phyloP scores from a whole-genome alignment of 2,329 filamentous ascomycete genomes.

The Calonectria pseudoreteaudii region DNA sequence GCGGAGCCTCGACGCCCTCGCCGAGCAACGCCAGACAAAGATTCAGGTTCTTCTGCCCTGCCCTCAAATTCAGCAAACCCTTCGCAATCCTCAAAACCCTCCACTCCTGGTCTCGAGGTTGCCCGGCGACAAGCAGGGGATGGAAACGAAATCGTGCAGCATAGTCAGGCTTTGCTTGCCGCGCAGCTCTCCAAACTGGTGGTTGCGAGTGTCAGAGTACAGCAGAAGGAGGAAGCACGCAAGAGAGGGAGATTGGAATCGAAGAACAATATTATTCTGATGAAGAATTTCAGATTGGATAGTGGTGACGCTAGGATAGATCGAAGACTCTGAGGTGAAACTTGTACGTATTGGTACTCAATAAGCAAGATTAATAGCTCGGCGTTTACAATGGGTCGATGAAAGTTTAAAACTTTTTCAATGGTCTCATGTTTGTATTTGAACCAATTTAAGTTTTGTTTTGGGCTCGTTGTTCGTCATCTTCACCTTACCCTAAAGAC shows the following conservation, averaged over 20 bases:
- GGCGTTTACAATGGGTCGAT: background rate
- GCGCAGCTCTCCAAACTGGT: constrained; percentile 30
- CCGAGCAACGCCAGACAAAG: background rate
- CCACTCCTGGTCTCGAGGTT: constrained; percentile 10
- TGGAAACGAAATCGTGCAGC: constrained; percentile 21
- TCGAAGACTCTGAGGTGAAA: constrained; percentile 5
- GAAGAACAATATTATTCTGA: constrained; percentile 27
- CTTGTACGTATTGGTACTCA: background rate
- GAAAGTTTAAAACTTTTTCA: background rate
- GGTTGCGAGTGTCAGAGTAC: constrained; percentile 25
- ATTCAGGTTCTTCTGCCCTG: background rate
- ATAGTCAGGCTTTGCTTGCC: constrained; percentile 31
- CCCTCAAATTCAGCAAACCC: background rate
- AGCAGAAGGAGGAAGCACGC: constrained; percentile 25
- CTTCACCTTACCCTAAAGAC: too few species aligned
- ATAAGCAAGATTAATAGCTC: background rate
- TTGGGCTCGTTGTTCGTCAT: too few species aligned
- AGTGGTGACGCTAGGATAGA: constrained; percentile 26
- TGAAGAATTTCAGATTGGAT: constrained; percentile 29
- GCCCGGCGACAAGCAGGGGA: background rate
- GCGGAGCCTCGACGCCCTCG: constrained; percentile 21
- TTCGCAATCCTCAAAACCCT: background rate
- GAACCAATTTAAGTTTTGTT: background rate
- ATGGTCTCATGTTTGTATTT: background rate
- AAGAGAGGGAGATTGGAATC: constrained; percentile 31